Evolutionary conservation across 441 rosid species (phyloP).

Genomic region (Hura crepitans): DNA sequence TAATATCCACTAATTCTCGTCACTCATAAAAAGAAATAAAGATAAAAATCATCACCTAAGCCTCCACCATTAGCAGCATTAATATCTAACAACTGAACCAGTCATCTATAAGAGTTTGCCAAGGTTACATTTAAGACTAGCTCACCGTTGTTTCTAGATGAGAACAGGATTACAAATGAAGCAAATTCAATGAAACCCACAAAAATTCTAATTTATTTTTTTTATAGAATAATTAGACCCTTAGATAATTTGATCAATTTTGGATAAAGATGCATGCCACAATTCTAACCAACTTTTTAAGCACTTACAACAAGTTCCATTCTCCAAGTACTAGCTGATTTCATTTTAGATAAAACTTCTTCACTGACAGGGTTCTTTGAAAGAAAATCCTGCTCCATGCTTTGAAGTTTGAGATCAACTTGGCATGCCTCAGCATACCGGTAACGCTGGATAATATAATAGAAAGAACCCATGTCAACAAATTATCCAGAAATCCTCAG

Average conservation of each 20-base stretch:
- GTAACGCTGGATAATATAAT: conserved; percentile 58
- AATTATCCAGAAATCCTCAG: conserved; percentile 18
- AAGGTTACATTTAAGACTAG: no score
- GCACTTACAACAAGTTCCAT: conserved; percentile 65
- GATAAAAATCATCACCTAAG: no score
- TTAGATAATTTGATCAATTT: neutral
- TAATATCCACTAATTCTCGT: neutral
- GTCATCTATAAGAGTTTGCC: no score
- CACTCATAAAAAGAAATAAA: no score
- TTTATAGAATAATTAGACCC: neutral
- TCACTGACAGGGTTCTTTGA: conserved; percentile 39
- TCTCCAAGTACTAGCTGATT: conserved; percentile 63
- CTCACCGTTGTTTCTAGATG: neutral
- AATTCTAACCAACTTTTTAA: conserved; percentile 22
- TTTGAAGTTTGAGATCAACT: conserved; percentile 61
- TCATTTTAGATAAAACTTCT: conserved; percentile 51
- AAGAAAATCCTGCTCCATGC: conserved; percentile 53
- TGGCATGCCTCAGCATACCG: conserved; percentile 81
- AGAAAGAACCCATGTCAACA: conserved; percentile 23
- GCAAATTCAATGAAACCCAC: neutral
- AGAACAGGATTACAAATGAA: neutral
- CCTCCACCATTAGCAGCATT: no score
- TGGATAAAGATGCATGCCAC: conserved; percentile 14
- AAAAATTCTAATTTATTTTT: neutral
- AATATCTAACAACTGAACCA: no score